Evolutionary conservation across 1,284 basidiomycete genomes (phyloP), one percentile per base, ranked within the genome.

Genomic region (Sporisorium reilianum): DNA sequence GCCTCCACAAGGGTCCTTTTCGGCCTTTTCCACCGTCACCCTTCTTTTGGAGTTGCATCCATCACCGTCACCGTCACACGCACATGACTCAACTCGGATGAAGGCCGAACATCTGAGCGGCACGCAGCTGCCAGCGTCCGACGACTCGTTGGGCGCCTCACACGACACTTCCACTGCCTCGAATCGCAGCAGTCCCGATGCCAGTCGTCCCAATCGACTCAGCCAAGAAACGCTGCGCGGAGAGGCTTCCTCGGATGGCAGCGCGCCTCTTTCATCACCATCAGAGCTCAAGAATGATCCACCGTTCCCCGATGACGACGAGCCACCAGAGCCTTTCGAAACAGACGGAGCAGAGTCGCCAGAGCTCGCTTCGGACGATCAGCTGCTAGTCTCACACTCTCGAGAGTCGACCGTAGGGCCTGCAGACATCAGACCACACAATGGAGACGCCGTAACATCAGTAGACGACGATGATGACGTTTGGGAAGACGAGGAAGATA

Each of bases 401-500:
- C 55, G 46, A 55, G 45, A 58, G 28, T 56, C 50, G 2, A 58
- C 60, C 1, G 30, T 53, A n/a, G 65, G 41, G 41, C 52, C 63
- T 40, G 20, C 45, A 51, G 28, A 57, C 7, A 34, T 26, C n/a
- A 18, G 14, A 14, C 45, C n/a, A 25, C 51, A 26, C 25, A 53
- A 46, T 20, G 54, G 34, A 25, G 41, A 45, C 18, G 34, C 45
- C 18, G 16, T 46, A 6, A 28, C 59, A 25, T 18, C 54, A 23
- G 23, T 20, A 22, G 64, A 64, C 18, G 77, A 79, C 18, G 75
- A 75, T 30, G 74, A 77, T 9, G 70, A 74, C 40, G 64, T 72
- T 7, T 68, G 66, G 68, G 73, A 76, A 42, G 73, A 68, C 25
- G 66, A 78, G 49, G 60, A 76, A 20, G 64, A 62, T 11, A 63